Evolutionary conservation across 169 alveolate species (phyloP).

Genomic region (Miamiensis avidus): DNA sequence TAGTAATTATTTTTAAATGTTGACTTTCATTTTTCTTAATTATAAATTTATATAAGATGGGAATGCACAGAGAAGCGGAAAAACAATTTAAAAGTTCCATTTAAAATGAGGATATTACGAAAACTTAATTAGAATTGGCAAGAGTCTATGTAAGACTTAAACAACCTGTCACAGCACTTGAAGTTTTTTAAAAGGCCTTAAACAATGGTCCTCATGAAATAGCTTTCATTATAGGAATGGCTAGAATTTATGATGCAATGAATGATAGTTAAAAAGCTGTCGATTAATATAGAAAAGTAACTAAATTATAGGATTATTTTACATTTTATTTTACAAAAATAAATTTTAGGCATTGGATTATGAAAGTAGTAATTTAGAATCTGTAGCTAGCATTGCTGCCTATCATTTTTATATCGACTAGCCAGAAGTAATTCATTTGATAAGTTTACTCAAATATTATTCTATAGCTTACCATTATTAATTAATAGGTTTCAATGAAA

Average conservation of each 20-base stretch:
- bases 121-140: conserved; percentile 80
- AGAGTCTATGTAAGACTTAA: conserved; percentile 82
- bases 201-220: conserved; percentile 79
- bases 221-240: conserved; percentile 65
- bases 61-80: conserved; percentile 88
- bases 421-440: conserved; percentile 74
- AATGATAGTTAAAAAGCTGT: conserved; percentile 70
- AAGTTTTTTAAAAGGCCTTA: conserved; percentile 66
- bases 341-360: conserved; percentile 64
- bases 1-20: neutral
- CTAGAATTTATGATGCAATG: conserved; percentile 79
- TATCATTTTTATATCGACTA: conserved; percentile 89
- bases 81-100: conserved; percentile 81
- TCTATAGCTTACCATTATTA: too few relatives aligned
- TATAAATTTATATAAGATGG: conserved; percentile 52
- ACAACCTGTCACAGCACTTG: conserved; percentile 84
- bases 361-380: conserved; percentile 88
- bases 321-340: neutral
- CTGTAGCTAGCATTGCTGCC: conserved; percentile 89
- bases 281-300: conserved; percentile 51
- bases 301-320: conserved; percentile 14
- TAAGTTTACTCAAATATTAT: too few relatives aligned
- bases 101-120: conserved; percentile 64
- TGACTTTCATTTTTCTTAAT: too few relatives aligned
- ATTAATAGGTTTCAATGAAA: conserved; percentile 62